Conservation (phyloP, 2,329 filamentous ascomycete species). For the Dactylellina sp. region DNA sequence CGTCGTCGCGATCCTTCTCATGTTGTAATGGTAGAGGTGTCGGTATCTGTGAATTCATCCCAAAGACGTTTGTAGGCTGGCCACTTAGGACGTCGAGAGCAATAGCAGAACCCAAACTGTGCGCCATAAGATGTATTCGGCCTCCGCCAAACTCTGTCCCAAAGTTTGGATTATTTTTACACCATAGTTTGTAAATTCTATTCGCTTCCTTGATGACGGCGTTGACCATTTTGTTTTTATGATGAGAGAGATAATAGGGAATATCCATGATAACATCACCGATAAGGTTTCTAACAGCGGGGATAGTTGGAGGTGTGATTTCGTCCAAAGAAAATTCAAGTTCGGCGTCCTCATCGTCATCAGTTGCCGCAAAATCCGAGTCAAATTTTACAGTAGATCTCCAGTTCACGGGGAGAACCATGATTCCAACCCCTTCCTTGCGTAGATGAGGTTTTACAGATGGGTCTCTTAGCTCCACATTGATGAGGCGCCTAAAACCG, state of each 20-base stretch:
- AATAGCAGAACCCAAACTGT: conserved; percentile 95
- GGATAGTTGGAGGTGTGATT: conserved; percentile 90
- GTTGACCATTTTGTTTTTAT: conserved; percentile 93
- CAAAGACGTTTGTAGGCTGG: conserved; percentile 75
- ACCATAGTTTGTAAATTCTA: conserved; percentile 95
- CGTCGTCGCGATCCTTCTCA: conserved; percentile 64
- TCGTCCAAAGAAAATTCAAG: conserved; percentile 80
- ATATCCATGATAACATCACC: conserved; percentile 99
- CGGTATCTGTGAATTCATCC: conserved; percentile 34
- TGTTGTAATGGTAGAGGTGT: conserved; percentile 56
- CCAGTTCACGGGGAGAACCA: conserved; percentile 96
- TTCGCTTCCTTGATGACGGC: conserved; percentile 92
- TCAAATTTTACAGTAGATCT: conserved; percentile 88
- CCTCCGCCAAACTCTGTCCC: conserved; percentile 71
- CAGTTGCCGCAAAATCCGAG: conserved; percentile 73
- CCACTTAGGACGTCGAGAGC: conserved; percentile 88
- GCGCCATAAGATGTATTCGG: conserved; percentile 89
- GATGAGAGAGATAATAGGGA: conserved; percentile 95
- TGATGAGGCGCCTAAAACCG: conserved; percentile 84
- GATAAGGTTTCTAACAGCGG: conserved; percentile 91
- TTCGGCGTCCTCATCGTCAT: conserved; percentile 71
- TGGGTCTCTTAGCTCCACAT: conserved; percentile 81
- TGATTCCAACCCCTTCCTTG: conserved; percentile 80
- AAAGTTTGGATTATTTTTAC: conserved; percentile 90
- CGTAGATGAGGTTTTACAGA: conserved; percentile 80